Conservation (phyloP, 306 rosid species). For the Castanea sativa region DNA sequence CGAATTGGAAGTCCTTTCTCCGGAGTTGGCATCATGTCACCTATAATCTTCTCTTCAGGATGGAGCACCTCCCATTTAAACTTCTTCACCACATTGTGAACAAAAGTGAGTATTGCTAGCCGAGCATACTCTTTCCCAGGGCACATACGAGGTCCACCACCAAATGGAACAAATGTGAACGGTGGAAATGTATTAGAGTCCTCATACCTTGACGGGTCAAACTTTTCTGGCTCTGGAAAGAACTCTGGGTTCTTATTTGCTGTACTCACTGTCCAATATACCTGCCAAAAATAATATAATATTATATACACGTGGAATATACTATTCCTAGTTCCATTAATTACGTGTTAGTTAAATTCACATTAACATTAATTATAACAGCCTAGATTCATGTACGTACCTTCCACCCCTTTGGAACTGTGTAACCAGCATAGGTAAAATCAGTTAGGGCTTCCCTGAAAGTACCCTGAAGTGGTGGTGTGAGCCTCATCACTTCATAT, state of each 20-base stretch:
- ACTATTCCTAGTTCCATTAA: not conserved
- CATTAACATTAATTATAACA: not conserved
- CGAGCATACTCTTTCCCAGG: slow-evolving; percentile 43
- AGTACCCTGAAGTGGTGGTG: slow-evolving; percentile 48
- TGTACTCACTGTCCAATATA: slow-evolving; percentile 47
- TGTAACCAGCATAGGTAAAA: slow-evolving; percentile 35
- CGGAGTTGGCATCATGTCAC: slow-evolving; percentile 46
- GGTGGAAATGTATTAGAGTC: slow-evolving; percentile 15
- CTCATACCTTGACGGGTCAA: slow-evolving; percentile 31
- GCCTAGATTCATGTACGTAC: not conserved
- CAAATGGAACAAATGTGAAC: slow-evolving; percentile 34
- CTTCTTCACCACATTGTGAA: slow-evolving; percentile 33
- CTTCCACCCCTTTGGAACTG: slow-evolving; percentile 47
- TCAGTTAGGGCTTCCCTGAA: slow-evolving; percentile 35
- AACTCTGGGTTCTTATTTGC: slow-evolving; percentile 28
- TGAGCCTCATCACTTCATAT: slow-evolving; percentile 40
- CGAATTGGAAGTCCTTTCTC: slow-evolving; percentile 37
- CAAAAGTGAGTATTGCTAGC: slow-evolving; percentile 33
- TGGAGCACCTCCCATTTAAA: slow-evolving; percentile 31
- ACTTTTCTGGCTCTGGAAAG: slow-evolving; percentile 37
- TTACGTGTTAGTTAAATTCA: not conserved
- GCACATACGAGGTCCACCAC: slow-evolving; percentile 45
- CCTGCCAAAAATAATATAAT: not conserved
- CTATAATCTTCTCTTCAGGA: slow-evolving; percentile 17
- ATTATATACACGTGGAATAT: not conserved